A percentile compares a stretch with the other conserved stretches of the same genome.
phyloP scores from a whole-genome alignment of 495 filamentous ascomycete species.

The Penicillium coprophilum region DNA sequence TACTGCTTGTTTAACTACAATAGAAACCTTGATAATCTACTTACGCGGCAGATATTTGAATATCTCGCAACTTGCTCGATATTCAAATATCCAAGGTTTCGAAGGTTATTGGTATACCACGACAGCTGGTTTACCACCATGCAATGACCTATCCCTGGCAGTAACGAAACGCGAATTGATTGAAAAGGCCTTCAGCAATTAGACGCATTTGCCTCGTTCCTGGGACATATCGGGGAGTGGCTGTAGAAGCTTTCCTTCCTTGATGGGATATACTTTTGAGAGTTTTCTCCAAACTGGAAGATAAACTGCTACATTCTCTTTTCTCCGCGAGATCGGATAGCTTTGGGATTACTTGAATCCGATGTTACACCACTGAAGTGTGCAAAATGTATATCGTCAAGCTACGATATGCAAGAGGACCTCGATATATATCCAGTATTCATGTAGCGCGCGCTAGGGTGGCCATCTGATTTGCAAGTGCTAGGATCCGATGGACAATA shows the following conservation, averaged over 20 bases:
- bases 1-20: background rate
- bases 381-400: background rate
- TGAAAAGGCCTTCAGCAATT: background rate
- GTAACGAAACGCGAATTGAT: background rate
- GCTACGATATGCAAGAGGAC: background rate
- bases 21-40: background rate
- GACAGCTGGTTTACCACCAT: background rate
- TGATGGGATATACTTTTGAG: background rate
- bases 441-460: background rate
- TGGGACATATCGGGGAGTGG: background rate
- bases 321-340: background rate
- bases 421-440: background rate
- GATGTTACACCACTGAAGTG: background rate
- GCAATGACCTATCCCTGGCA: background rate
- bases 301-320: background rate
- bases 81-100: background rate
- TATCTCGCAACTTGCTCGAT: no score
- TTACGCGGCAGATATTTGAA: background rate
- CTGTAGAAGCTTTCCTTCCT: background rate
- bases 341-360: background rate
- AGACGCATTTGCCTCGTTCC: background rate
- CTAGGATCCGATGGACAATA: background rate
- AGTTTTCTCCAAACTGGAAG: background rate
- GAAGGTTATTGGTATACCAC: background rate
- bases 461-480: background rate